A percentile compares a stretch with the other conserved stretches of the same genome.
Conservation (phyloP, 495 filamentous ascomycete genomes). For the Saxispiralis lemnorum region DNA sequence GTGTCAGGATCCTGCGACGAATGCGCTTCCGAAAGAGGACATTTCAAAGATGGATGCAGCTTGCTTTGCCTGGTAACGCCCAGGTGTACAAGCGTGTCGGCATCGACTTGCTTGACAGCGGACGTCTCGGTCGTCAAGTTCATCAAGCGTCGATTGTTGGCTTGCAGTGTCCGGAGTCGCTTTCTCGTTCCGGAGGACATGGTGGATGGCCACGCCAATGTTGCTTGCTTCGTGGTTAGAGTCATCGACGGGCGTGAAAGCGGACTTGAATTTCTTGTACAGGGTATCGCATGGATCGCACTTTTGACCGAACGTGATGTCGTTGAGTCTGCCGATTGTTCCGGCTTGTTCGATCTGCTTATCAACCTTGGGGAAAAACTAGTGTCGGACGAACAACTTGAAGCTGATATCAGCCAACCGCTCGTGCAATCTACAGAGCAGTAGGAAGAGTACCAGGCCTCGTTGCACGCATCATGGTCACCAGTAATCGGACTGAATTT, state of each 20-base stretch:
- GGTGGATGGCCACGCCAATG: constrained; percentile 41
- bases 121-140: neutral
- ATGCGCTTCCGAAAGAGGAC: constrained; percentile 46
- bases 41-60: constrained; percentile 49
- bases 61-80: constrained; percentile 35
- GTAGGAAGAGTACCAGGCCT: too few species aligned
- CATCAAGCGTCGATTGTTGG: neutral
- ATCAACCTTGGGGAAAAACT: constrained; percentile 23
- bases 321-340: constrained; percentile 30
- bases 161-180: constrained; percentile 4
- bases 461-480: too few species aligned
- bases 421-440: too few species aligned
- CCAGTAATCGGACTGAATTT: too few species aligned
- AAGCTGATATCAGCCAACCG: too few species aligned
- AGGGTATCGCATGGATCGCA: constrained; percentile 49
- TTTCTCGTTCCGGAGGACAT: constrained; percentile 36
- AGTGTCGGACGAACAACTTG: too few species aligned
- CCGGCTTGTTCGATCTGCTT: constrained; percentile 35
- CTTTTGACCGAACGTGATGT: constrained; percentile 43
- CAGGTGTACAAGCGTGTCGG: constrained; percentile 52
- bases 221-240: constrained; percentile 24
- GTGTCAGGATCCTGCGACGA: constrained; percentile 51
- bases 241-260: constrained; percentile 23
- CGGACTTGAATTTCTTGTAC: constrained; percentile 47
- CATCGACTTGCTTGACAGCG: constrained; percentile 39